These are phyloP conservation scores for Pterocarpus macrocarpus DNA, from an alignment of 306 rosid genomes.

Conservation along the genomic window DNA sequence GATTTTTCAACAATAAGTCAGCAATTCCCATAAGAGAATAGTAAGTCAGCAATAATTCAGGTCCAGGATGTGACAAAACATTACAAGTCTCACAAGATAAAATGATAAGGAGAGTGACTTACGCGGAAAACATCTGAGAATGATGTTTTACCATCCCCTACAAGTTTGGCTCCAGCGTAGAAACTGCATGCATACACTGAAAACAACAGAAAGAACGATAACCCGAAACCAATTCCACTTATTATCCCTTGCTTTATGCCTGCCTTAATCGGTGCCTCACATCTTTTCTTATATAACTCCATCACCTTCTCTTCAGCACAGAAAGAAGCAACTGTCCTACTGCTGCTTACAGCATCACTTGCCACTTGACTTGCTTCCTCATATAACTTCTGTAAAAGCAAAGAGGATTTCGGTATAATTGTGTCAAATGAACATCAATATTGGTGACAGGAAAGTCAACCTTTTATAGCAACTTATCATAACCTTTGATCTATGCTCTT, in stretches of 20 bases:
- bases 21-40: too few species aligned
- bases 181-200: constrained; percentile 61
- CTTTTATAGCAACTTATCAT: background rate
- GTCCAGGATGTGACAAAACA: background rate
- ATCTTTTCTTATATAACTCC: constrained; percentile 60
- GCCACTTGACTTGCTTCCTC: constrained; percentile 79
- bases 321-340: constrained; percentile 75
- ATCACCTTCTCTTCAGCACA: constrained; percentile 79
- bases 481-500: background rate
- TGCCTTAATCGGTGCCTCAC: constrained; percentile 64
- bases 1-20: too few species aligned
- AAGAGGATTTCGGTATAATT: constrained; percentile 2
- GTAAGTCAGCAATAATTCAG: background rate
- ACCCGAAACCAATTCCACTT: constrained; percentile 68
- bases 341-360: constrained; percentile 68
- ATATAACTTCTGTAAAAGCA: constrained; percentile 57
- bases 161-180: constrained; percentile 72
- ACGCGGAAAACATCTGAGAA: constrained; percentile 68
- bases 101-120: constrained; percentile 33
- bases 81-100: background rate
- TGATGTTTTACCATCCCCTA: constrained; percentile 55
- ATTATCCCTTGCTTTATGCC: constrained; percentile 63
- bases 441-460: background rate
- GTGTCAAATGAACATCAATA: background rate
- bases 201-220: constrained; percentile 60